Base-by-base conservation (phyloP, 2,329 filamentous ascomycete genomes). In the Drechmeria coniospora region DNA sequence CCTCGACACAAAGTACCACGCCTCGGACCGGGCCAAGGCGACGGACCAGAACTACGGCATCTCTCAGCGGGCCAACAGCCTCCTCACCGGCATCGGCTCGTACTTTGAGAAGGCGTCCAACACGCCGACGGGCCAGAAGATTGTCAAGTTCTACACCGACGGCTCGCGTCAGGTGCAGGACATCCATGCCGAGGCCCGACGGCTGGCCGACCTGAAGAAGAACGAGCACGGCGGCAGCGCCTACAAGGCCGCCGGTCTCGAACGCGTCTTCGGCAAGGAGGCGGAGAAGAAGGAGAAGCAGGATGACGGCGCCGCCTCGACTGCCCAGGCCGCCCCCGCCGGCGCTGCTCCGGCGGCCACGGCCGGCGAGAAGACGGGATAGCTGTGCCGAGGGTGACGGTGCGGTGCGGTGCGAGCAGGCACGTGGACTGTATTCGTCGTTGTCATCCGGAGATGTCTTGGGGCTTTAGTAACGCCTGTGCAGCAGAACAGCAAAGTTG, bases 81-180 rank as follows among this genome's bases (percentile, higher is more conserved):
- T 76, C 33, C 57, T 69, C 33, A 63, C 65, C 23, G 79, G 82
- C 19, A 51, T 95, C 35, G 65, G 64, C 53, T 83, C 78, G 9
- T 98, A 95, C 69, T 95, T 94, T 49, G 87, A 95, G 59, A 92
- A 92, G 68, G 87, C 87, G 2, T 63, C 76, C 32, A 77, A 68
- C 50, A 92, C 84, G 0, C 83, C 84, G 8, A 92, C 84, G 2
- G 90, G 90, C 42, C 74, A 86, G 63, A 83, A 79, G 57, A 60
- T 98, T 35, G 79, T 81, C 41, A 64, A 76, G 36, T 98, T 98
- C 60, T 98, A 98, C 59, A 68, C 75, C 6, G 65, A 82, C 41
- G 71, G 80, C 37, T 75, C 79, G 51, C 83, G 83, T 60, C 86
- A 95, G 57, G 84, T 94, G 18, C 67, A 83, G 44, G 90, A 98